These are phyloP conservation scores for Agrocybe chaxingu DNA, from an alignment of 768 basidiomycete species.

Conservation along the genomic window DNA sequence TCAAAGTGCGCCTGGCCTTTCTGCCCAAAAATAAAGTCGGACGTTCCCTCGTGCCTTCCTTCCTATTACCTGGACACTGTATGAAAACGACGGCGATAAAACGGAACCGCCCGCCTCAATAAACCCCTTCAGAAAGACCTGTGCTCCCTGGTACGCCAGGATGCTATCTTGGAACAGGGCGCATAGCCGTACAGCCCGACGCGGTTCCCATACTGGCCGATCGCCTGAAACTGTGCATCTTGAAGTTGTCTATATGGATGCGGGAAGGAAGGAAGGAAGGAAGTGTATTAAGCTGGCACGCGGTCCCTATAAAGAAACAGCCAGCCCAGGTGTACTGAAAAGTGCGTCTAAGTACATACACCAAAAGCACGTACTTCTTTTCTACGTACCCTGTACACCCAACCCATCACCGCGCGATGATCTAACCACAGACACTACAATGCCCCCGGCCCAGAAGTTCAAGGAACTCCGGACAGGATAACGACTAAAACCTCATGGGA, in stretches of 20 bases:
- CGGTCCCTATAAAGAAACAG: too few species aligned
- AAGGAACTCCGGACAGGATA: too few species aligned
- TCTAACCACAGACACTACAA: too few species aligned
- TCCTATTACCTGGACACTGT: conserved; percentile 32
- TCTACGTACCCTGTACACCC: too few species aligned
- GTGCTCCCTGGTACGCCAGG: conserved; percentile 41
- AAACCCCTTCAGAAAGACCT: conserved; percentile 42
- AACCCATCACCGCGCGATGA: too few species aligned
- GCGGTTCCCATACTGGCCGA: conserved; percentile 30
- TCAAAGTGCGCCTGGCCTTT: conserved; percentile 42
- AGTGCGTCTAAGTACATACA: too few species aligned
- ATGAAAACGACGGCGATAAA: not conserved
- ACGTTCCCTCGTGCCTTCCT: too few species aligned
- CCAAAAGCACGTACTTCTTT: too few species aligned
- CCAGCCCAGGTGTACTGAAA: too few species aligned
- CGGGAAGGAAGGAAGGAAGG: conserved; percentile 20
- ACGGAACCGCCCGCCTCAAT: conserved; percentile 36
- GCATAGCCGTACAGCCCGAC: conserved; percentile 41
- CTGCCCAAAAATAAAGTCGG: conserved; percentile 47
- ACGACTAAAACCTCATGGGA: too few species aligned
- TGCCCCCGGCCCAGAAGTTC: too few species aligned
- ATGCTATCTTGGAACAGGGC: conserved; percentile 44
- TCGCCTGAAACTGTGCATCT: conserved; percentile 37
- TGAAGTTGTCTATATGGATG: conserved; percentile 42
- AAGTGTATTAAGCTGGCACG: too few species aligned